A percentile compares a stretch with the other conserved stretches of the same genome.
Conservation (phyloP, 768 basidiomycete species). For the Rhodotorula diobovata region DNA sequence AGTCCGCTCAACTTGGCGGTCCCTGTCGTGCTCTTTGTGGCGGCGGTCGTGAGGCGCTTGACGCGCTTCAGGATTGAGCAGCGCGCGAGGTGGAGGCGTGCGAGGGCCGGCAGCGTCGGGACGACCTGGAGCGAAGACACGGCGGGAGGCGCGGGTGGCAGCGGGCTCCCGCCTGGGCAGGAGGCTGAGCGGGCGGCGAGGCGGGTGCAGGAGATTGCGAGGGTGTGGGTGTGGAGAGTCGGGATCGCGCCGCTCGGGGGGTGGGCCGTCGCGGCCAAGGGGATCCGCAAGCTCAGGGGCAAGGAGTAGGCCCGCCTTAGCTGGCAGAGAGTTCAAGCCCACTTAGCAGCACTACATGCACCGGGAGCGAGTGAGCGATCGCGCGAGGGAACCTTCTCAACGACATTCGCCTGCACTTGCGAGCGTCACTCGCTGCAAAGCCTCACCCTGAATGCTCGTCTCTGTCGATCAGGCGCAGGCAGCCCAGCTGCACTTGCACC, state of each 20-base stretch:
- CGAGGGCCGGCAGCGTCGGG: background rate
- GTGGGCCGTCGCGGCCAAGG: slow-evolving; percentile 35
- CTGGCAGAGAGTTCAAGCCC: no score
- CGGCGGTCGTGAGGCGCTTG: background rate
- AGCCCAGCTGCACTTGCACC: no score
- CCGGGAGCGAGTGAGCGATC: no score
- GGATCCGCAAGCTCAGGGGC: slow-evolving; percentile 19
- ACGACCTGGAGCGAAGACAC: background rate
- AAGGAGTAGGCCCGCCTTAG: slow-evolving; percentile 27
- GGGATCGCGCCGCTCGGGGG: slow-evolving; percentile 29
- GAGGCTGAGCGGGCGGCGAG: slow-evolving; percentile 19
- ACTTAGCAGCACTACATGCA: no score
- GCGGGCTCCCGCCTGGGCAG: slow-evolving; percentile 5
- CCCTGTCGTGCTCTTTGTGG: slow-evolving; percentile 1
- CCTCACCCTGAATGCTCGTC: no score
- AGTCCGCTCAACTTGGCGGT: slow-evolving; percentile 23
- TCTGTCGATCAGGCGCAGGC: no score
- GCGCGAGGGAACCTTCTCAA: no score
- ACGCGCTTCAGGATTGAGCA: background rate
- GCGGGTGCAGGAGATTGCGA: slow-evolving; percentile 23
- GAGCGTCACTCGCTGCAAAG: no score
- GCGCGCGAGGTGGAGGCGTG: background rate
- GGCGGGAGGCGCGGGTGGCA: no score
- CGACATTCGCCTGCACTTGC: no score
- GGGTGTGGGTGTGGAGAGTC: slow-evolving; percentile 37